A percentile compares a stretch with the other conserved stretches of the same genome.
phyloP scores from a whole-genome alignment of 345 rosid species.

The Arabidopsis suecica region DNA sequence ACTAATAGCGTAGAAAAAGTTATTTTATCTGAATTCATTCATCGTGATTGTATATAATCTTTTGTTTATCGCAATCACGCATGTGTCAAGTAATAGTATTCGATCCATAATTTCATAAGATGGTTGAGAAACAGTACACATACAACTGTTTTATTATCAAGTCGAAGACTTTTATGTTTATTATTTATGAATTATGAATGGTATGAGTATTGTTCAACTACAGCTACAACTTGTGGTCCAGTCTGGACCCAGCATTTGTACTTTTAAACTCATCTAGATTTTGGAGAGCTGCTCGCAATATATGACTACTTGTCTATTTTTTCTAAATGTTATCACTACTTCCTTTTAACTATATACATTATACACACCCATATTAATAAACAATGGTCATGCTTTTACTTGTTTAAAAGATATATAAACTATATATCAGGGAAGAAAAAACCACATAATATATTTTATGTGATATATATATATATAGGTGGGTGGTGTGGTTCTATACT shows the following conservation, averaged over 20 bases:
- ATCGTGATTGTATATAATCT: no score
- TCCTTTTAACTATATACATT: slow-evolving; percentile 3
- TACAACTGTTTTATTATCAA: slow-evolving; percentile 35
- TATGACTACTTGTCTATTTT: slow-evolving; percentile 24
- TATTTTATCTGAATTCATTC: no score
- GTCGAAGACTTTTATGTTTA: slow-evolving; percentile 30
- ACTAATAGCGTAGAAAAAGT: background rate
- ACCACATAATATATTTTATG: background rate
- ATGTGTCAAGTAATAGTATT: no score
- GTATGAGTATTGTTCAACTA: slow-evolving; percentile 18
- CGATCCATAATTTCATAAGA: no score
- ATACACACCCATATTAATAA: background rate
- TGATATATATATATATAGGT: slow-evolving; percentile 5
- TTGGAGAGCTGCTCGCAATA: slow-evolving; percentile 41
- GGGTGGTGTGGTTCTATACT: slow-evolving; percentile 23
- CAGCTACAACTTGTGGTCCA: slow-evolving; percentile 42
- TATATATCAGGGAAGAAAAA: background rate
- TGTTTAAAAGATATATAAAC: background rate
- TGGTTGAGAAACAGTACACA: slow-evolving; percentile 36
- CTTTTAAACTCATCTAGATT: slow-evolving; percentile 28
- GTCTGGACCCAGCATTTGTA: slow-evolving; percentile 31
- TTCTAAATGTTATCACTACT: background rate
- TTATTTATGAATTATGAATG: slow-evolving; percentile 22
- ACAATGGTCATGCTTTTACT: slow-evolving; percentile 7
- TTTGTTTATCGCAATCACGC: no score